Percentiles rank a stretch among this genome's conserved stretches.
phyloP scores from a whole-genome alignment of 2,329 filamentous ascomycete genomes.

The Clarireedia homoeocarpa region DNA sequence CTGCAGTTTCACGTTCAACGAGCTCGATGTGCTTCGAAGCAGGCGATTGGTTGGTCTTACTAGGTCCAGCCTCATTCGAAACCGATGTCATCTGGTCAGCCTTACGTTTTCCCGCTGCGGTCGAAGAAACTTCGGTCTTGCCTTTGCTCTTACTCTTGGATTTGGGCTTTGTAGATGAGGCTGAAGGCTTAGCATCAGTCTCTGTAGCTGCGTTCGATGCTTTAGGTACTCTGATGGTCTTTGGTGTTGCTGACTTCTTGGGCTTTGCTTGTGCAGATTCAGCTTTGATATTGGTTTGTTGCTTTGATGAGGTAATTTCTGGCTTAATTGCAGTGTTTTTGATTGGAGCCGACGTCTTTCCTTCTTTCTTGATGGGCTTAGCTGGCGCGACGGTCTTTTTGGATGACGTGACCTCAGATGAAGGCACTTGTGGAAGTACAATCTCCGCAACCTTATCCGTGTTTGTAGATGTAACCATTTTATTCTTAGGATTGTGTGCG shows the following conservation, averaged over 20 bases:
- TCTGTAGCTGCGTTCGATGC: neutral
- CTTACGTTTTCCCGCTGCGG: slow-evolving; percentile 1
- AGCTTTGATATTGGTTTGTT: neutral
- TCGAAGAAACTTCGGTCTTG: neutral
- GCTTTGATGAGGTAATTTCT: neutral
- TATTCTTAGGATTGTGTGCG: too few species aligned
- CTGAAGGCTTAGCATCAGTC: neutral
- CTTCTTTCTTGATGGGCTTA: too few species aligned
- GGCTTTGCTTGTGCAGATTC: neutral
- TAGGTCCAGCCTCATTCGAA: neutral
- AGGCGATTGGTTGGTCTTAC: slow-evolving; percentile 6
- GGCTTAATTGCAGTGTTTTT: neutral
- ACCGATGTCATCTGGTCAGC: slow-evolving; percentile 1
- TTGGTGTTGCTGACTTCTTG: neutral
- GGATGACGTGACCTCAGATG: too few species aligned
- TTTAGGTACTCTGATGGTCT: neutral
- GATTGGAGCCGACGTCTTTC: neutral
- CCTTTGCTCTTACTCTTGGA: neutral
- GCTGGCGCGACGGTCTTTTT: neutral
- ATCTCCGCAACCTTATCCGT: too few species aligned
- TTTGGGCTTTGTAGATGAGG: neutral
- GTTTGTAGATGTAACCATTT: too few species aligned
- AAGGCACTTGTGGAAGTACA: too few species aligned
- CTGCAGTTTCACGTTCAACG: neutral
- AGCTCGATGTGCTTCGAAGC: slow-evolving; percentile 1